phyloP scores from a whole-genome alignment of 129 eudicot genomes.

The Deinandra increscens region DNA sequence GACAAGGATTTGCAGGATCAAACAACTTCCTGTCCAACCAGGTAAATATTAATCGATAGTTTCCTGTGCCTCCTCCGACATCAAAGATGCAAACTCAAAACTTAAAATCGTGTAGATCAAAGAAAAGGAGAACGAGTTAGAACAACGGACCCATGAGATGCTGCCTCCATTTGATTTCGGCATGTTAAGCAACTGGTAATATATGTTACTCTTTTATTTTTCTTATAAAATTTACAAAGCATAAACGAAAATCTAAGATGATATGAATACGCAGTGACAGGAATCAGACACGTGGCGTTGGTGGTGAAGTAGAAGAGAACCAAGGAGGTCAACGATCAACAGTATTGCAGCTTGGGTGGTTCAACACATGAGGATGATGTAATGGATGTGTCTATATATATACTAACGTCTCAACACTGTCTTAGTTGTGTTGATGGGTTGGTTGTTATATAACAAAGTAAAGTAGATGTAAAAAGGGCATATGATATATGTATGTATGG shows the following conservation, averaged over 20 bases:
- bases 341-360: constrained; percentile 60
- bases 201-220: background rate
- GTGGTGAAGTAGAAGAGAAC: constrained; percentile 47
- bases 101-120: constrained; percentile 37
- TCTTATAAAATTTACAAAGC: background rate
- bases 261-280: constrained; percentile 33
- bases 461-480: background rate
- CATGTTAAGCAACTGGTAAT: constrained; percentile 42
- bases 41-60: constrained; percentile 34
- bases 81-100: background rate
- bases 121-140: constrained; percentile 50
- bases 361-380: constrained; percentile 26
- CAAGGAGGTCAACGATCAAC: constrained; percentile 25
- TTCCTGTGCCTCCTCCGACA: background rate
- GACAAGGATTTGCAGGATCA: constrained; percentile 77
- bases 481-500: background rate
- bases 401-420: background rate
- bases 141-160: constrained; percentile 33
- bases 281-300: constrained; percentile 16
- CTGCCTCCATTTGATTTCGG: constrained; percentile 34
- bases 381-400: background rate
- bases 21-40: constrained; percentile 56
- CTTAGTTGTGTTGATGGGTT: constrained; percentile 4
- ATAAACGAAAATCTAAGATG: background rate
- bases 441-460: background rate